phyloP scores from a whole-genome alignment of 176 grass and related monocot species.

The Elaeis guineensis region DNA sequence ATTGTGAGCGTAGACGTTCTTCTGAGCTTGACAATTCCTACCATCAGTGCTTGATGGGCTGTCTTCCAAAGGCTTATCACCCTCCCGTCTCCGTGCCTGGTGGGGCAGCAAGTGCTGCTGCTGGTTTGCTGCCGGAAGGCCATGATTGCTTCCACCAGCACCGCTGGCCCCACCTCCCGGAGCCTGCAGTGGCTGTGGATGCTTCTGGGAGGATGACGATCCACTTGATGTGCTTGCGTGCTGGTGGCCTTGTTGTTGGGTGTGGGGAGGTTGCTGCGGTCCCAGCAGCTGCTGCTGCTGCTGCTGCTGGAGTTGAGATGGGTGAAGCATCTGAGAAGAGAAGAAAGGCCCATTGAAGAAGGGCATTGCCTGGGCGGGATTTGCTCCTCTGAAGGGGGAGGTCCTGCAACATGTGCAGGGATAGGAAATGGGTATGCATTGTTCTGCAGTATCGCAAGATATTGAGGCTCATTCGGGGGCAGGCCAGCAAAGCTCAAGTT shows the following conservation, averaged over 20 bases:
- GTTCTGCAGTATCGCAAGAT: conserved; percentile 76
- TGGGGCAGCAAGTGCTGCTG: conserved; percentile 18
- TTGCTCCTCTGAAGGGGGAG: conserved; percentile 60
- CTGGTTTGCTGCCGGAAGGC: conserved; percentile 34
- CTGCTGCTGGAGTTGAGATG: conserved; percentile 59
- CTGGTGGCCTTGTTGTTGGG: background rate
- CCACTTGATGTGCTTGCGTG: background rate
- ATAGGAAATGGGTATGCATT: conserved; percentile 58
- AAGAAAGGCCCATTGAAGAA: conserved; percentile 79
- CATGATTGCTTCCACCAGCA: conserved; percentile 31
- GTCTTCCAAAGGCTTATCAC: conserved; percentile 42
- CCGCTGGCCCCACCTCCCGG: conserved; percentile 32
- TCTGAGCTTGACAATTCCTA: conserved; percentile 52
- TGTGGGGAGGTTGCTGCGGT: background rate
- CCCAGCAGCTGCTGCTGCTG: conserved; percentile 43
- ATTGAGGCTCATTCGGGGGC: conserved; percentile 57
- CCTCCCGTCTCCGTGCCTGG: conserved; percentile 37
- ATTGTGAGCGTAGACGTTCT: conserved; percentile 41
- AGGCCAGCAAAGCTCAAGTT: conserved; percentile 86
- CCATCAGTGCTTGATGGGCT: conserved; percentile 28
- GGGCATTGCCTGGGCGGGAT: conserved; percentile 59
- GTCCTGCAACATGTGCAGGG: conserved; percentile 51
- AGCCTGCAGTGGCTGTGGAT: conserved; percentile 4
- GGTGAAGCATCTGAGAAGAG: conserved; percentile 72
- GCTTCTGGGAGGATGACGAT: conserved; percentile 15